Evolutionary conservation across 495 filamentous ascomycete genomes (phyloP).

Genomic region (Neurospora sp.): DNA sequence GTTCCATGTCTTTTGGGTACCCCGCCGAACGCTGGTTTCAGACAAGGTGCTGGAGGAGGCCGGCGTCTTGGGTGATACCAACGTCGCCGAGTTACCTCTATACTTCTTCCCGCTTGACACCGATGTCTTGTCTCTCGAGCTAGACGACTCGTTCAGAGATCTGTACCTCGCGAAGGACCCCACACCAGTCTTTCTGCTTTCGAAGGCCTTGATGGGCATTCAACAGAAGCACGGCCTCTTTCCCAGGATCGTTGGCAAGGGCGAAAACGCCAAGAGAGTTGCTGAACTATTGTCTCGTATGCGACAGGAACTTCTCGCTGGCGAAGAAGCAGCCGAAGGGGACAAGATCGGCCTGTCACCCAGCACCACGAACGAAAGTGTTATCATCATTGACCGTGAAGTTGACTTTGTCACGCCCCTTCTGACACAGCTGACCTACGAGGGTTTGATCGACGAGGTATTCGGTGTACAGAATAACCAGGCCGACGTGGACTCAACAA

Average conservation of each 20-base stretch:
- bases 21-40: slow-evolving; percentile 81
- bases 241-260: slow-evolving; percentile 91
- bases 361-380: slow-evolving; percentile 73
- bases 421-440: slow-evolving; percentile 92
- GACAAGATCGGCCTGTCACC: slow-evolving; percentile 67
- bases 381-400: slow-evolving; percentile 93
- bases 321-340: slow-evolving; percentile 55
- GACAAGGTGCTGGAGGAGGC: slow-evolving; percentile 88
- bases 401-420: slow-evolving; percentile 86
- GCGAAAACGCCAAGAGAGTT: slow-evolving; percentile 80
- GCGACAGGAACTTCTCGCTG: slow-evolving; percentile 79
- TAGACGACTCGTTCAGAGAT: slow-evolving; percentile 78
- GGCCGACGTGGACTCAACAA: slow-evolving; percentile 84
- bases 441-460: slow-evolving; percentile 90
- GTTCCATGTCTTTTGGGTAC: slow-evolving; percentile 88
- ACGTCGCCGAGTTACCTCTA: slow-evolving; percentile 71
- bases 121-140: slow-evolving; percentile 83
- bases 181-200: slow-evolving; percentile 75
- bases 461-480: slow-evolving; percentile 85
- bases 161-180: slow-evolving; percentile 87
- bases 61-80: slow-evolving; percentile 87
- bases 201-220: slow-evolving; percentile 89
- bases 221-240: slow-evolving; percentile 90
- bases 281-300: slow-evolving; percentile 86
- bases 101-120: slow-evolving; percentile 86